These are phyloP conservation scores for Neofusicoccum kwambonambiense DNA, from an alignment of 2,329 filamentous ascomycete species.

Conservation along the genomic window DNA sequence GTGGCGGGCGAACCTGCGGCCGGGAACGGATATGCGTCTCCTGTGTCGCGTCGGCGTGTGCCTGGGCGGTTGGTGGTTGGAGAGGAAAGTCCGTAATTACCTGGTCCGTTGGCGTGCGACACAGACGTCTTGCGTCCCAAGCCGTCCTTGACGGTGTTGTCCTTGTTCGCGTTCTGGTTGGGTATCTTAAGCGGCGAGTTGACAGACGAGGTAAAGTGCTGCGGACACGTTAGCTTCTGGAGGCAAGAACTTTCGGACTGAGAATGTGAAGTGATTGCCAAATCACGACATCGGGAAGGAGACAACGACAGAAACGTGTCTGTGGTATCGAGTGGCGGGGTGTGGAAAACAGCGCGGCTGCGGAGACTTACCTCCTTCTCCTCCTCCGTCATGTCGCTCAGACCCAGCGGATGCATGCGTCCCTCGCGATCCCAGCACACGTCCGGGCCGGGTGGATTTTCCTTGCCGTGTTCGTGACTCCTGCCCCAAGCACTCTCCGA, in stretches of 20 bases:
- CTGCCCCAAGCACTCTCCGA: constrained; percentile 69
- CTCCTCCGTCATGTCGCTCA: constrained; percentile 69
- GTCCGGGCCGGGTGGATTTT: constrained; percentile 76
- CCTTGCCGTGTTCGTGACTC: constrained; percentile 66
- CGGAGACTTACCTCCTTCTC: constrained; percentile 58
- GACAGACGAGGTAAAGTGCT: constrained; percentile 82
- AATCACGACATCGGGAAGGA: neutral
- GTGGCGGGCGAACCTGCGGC: constrained; percentile 61
- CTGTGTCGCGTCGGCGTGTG: constrained; percentile 80
- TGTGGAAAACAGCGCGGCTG: too few species aligned
- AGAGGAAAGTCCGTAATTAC: constrained; percentile 68
- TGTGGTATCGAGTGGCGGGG: neutral
- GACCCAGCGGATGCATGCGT: constrained; percentile 66
- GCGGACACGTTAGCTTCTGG: constrained; percentile 22
- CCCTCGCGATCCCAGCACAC: constrained; percentile 85
- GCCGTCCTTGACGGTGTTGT: constrained; percentile 53
- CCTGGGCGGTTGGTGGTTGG: constrained; percentile 72
- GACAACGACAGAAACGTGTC: too few species aligned
- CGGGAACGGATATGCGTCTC: constrained; percentile 62
- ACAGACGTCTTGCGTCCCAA: constrained; percentile 73
- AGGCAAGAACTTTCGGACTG: constrained; percentile 10
- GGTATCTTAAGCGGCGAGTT: constrained; percentile 92
- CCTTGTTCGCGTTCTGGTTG: constrained; percentile 65
- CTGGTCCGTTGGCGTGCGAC: constrained; percentile 62
- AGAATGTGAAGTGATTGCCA: constrained; percentile 21